Base-by-base conservation (phyloP, 306 rosid genomes). In the Vigna reflexopilosa region DNA sequence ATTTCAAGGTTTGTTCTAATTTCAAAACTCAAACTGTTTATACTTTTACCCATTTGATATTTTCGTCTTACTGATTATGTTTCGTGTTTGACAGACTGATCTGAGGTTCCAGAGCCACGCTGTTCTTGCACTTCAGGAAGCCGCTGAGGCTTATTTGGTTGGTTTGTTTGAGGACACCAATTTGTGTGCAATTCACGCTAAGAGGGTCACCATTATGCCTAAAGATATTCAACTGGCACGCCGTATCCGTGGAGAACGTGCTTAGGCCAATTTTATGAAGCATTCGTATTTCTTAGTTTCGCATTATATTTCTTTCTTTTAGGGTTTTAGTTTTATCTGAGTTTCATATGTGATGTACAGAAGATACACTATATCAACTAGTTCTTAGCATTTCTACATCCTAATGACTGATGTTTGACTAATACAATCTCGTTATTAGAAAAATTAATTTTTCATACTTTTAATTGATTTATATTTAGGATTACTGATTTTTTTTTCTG, bases 171-270 rank as follows among this genome's bases (percentile, higher is more conserved):
- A 91, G 86, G 96, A 91, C 59, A 89, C 96, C 34, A 91, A 91
- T 51, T 81, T 89, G 65, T 91, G 96, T 14, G 96, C 91, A 0
- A 91, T 91, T 17, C 96, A 91, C 12, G 96, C 96, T 20, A 91
- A 91, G 89, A 87, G 96, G 86, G 96, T 91, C 0, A 91, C 96
- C 2, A 91, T 91, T 2, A 91, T 91, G 96, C 93, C 96, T 5
- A 91, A 91, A 80, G 96, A 91, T 17, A 87, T 91, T 49, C 93
- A 91, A 40, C 91, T 91, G 0, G 96, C 96, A 0, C 72, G 93
- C 20, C 83, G 93, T 1, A 91, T 91, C 67, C 93, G 90, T 4
- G 93, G 93, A 6, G 96, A 91, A 49, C 93, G 96, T 28, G 96
- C 96, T 63, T 91, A 80, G 83, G 24, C 28, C 3, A 16, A 67